Base-by-base conservation (phyloP, 495 filamentous ascomycete genomes). In the Pseudotulostoma volvatum region DNA sequence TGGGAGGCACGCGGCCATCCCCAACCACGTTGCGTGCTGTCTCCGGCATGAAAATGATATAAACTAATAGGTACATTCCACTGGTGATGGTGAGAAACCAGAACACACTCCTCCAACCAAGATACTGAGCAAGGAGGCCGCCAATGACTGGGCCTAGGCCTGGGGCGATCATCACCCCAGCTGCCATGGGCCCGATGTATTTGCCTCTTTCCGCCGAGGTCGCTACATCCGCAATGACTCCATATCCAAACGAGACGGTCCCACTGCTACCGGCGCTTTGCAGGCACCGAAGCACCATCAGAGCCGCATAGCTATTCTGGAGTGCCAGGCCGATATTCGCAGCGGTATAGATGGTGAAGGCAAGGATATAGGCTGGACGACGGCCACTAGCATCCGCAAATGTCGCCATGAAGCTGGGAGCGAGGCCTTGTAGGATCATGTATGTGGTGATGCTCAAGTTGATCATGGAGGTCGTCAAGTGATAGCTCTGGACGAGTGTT, bases 81-180 rank as follows among this genome's bases (percentile, higher is more conserved):
- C 65, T 57, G 25, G 71, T 54, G 41, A 84, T 82, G 36, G 66
- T 61, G 13, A 81, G 61, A 46, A 83, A 82, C 78, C 78, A 84
- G 54, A 87, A 87, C 38, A 81, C 76, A 19, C 70, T 63, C 16
- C 71, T 51, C 79, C 79, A 85, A 1, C 76, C 77, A 1, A 84
- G 62, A 44, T 71, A 77, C 37, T 81, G 63, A 3, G 70, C 60
- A 1, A 84, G 56, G 0, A 81, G 41, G 1, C 79, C 79, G 3
- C 79, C 81, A 18, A 84, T 63, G 0, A 78, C 64, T 0, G 76
- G 77, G 3, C 71, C 72, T 7, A 79, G 39, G 2, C 68, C 57
- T 0, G 74, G 71, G 0, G 70, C 74, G 15, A 54, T 25, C 3
- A 52, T 42, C 4, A 37, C 40, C 11, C 57, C 55, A 1, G 51